phyloP scores from a whole-genome alignment of 176 grass and related monocot species.

The Lolium rigidum region DNA sequence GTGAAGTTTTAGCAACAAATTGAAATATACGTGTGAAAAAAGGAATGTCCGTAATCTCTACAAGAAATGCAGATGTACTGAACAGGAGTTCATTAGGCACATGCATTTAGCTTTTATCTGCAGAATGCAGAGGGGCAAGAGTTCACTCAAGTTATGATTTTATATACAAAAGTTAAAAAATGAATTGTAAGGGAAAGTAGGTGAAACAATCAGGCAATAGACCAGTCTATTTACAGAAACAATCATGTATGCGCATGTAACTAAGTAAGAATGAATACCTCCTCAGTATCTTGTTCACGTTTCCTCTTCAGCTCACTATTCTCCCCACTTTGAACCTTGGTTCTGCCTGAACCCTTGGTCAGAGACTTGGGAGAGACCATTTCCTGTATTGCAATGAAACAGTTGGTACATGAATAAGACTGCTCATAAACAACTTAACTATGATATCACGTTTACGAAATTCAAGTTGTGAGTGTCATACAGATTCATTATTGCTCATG shows the following conservation, averaged over 20 bases:
- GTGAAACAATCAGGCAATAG: not conserved
- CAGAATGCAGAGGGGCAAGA: not conserved
- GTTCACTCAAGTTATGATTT: not conserved
- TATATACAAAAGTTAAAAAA: slow-evolving; percentile 4
- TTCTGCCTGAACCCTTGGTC: slow-evolving; percentile 51
- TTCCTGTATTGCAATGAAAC: slow-evolving; percentile 60
- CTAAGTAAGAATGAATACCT: slow-evolving; percentile 47
- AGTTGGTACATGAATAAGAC: slow-evolving; percentile 28
- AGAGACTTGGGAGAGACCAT: slow-evolving; percentile 55
- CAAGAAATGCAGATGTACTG: slow-evolving; percentile 18
- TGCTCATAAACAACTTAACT: slow-evolving; percentile 6
- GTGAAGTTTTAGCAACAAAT: not conserved
- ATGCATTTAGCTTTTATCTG: not conserved
- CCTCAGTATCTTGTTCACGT: slow-evolving; percentile 53
- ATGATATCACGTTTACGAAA: slow-evolving; percentile 17
- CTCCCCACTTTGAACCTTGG: slow-evolving; percentile 54
- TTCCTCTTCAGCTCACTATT: slow-evolving; percentile 69
- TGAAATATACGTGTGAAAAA: slow-evolving; percentile 8
- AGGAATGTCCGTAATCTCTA: not conserved
- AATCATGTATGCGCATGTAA: not conserved
- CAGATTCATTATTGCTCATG: not conserved
- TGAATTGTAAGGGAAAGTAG: not conserved
- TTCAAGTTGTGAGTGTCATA: slow-evolving; percentile 11
- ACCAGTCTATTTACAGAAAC: not conserved
- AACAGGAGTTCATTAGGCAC: slow-evolving; percentile 12